Evolutionary conservation across 768 basidiomycete species (phyloP).

Genomic region (Termitomyces sp.): DNA sequence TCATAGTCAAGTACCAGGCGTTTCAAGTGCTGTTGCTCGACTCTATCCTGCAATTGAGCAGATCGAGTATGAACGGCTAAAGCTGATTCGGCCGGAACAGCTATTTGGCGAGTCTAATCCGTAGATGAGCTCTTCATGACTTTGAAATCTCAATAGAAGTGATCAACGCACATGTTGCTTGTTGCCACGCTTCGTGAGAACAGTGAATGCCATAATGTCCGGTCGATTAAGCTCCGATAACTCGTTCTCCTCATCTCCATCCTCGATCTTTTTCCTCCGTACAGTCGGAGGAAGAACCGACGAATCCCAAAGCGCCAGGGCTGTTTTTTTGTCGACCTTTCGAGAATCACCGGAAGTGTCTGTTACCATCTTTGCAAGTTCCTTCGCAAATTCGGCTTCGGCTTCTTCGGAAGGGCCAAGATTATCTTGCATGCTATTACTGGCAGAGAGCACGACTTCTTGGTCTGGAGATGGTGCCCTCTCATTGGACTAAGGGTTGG

Average conservation of each 20-base stretch:
- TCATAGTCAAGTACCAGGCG: conserved; percentile 90
- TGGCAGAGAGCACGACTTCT: conserved; percentile 61
- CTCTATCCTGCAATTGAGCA: conserved; percentile 90
- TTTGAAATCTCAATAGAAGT: conserved; percentile 1
- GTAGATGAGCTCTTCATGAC: conserved; percentile 7
- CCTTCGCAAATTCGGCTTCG: conserved; percentile 91
- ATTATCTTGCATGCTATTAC: conserved; percentile 54
- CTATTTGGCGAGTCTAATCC: conserved; percentile 73
- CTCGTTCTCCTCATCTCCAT: conserved; percentile 46
- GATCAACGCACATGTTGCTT: conserved; percentile 70
- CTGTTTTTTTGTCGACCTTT: conserved; percentile 86
- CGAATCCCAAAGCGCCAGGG: conserved; percentile 84
- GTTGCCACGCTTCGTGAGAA: conserved; percentile 90
- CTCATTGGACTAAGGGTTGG: conserved; percentile 44
- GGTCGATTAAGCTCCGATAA: conserved; percentile 26
- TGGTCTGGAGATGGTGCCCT: conserved; percentile 82
- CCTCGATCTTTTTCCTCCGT: conserved; percentile 63
- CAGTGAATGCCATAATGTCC: conserved; percentile 83
- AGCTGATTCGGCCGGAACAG: conserved; percentile 82
- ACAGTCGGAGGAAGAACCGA: conserved; percentile 65
- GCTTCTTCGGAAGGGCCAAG: conserved; percentile 85
- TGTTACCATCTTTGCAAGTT: conserved; percentile 91
- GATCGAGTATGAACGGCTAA: conserved; percentile 88
- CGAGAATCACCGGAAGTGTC: conserved; percentile 79
- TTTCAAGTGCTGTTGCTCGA: conserved; percentile 96